Conservation (phyloP, 1,139 yeast species). For the Debaryomyces robertsiae region DNA sequence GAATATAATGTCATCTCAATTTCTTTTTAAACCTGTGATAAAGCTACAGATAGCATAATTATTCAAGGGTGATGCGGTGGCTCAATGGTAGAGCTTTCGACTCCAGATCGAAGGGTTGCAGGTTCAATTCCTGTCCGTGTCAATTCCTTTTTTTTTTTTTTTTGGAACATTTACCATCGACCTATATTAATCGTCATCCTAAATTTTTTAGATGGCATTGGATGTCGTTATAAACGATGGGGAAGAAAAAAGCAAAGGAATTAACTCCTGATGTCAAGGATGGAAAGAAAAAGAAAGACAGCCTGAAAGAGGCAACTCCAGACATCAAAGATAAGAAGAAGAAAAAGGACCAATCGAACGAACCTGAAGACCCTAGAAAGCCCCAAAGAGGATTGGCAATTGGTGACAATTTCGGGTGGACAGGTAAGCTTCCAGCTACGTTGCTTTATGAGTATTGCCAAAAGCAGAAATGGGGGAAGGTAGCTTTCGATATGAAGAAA, state of each 20-base stretch:
- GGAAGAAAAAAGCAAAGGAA: conserved; percentile 14
- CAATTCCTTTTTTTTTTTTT: conserved; percentile 36
- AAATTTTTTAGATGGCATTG: neutral
- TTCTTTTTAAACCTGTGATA: no score
- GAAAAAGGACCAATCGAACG: conserved; percentile 10
- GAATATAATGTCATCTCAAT: no score
- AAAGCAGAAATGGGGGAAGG: conserved; percentile 87
- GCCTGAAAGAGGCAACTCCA: conserved; percentile 8
- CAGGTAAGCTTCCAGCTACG: conserved; percentile 91
- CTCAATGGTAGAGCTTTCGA: conserved; percentile 94
- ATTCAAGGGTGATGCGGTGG: conserved; percentile 76
- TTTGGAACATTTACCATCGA: neutral
- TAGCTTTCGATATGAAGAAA: conserved; percentile 69
- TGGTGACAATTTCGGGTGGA: conserved; percentile 69
- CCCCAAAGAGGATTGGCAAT: conserved; percentile 48
- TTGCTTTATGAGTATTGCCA: conserved; percentile 86
- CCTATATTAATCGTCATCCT: neutral
- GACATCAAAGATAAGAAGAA: conserved; percentile 13
- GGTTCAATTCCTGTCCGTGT: conserved; percentile 79
- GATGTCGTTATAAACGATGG: conserved; percentile 11
- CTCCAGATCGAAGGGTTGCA: conserved; percentile 81
- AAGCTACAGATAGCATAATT: no score
- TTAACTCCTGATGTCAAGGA: conserved; percentile 13
- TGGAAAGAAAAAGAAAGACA: conserved; percentile 11
- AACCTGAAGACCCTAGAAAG: conserved; percentile 24